These are phyloP conservation scores for Oryza coarctata DNA, from an alignment of 176 grass and related monocot genomes.

Conservation along the genomic window DNA sequence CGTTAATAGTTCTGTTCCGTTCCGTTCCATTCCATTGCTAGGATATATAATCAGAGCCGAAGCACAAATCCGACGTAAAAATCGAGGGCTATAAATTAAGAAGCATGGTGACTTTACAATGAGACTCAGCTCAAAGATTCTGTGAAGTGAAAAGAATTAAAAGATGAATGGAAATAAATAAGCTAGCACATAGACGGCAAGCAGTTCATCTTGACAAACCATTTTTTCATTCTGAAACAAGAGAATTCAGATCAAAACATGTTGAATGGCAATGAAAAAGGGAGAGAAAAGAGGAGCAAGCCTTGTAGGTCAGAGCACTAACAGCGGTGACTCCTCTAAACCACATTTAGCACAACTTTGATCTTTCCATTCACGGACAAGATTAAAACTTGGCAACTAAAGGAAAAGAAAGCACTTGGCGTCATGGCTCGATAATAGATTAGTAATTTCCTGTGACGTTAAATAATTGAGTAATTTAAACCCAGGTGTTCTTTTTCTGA, in stretches of 20 bases:
- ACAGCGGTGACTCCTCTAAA: conserved; percentile 5
- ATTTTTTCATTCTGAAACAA: background rate
- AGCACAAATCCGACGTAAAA: too few relatives aligned
- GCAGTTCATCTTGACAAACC: background rate
- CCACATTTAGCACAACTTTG: background rate
- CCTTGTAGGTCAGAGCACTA: background rate
- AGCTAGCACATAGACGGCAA: background rate
- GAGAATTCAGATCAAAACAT: background rate
- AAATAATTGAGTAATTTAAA: background rate
- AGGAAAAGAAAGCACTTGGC: background rate
- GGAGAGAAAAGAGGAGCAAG: background rate
- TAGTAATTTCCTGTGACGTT: background rate
- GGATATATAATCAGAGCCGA: too few relatives aligned
- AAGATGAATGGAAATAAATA: background rate
- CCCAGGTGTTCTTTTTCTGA: background rate
- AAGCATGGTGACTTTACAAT: background rate
- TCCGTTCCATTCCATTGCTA: too few relatives aligned
- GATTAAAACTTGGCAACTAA: background rate
- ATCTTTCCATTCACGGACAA: background rate
- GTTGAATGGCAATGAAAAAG: background rate
- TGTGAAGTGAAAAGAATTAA: background rate
- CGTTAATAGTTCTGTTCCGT: too few relatives aligned
- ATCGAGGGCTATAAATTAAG: background rate
- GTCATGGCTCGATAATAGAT: background rate
- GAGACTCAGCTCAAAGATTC: background rate